These are phyloP conservation scores for Populus trichocarpa DNA, from an alignment of 441 rosid genomes.

Conservation along the genomic window DNA sequence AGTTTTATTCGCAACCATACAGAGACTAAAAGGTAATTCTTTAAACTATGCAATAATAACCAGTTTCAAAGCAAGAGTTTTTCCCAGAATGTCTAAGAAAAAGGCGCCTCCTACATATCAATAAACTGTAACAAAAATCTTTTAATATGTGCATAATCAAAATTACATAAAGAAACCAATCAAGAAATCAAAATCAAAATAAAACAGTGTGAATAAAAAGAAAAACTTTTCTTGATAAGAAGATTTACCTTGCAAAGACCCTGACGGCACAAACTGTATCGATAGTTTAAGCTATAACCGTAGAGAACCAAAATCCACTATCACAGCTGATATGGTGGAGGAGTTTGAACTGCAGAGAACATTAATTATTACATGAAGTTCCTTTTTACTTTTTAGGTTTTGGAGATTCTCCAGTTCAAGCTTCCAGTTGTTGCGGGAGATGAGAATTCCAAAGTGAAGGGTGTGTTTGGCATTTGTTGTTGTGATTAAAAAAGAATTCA, in stretches of 20 bases:
- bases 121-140: neutral
- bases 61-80: neutral
- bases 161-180: too few species aligned
- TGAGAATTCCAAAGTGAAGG: neutral
- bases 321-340: neutral
- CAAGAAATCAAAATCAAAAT: neutral
- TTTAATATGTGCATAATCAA: neutral
- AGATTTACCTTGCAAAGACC: conserved; percentile 3
- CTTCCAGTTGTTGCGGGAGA: neutral
- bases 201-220: neutral
- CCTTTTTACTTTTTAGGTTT: conserved; percentile 1
- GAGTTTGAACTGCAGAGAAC: neutral
- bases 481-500: too few species aligned
- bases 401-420: neutral
- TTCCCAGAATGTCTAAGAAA: neutral
- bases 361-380: neutral
- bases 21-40: neutral
- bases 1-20: neutral
- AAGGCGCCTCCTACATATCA: neutral
- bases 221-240: neutral
- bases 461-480: too few species aligned
- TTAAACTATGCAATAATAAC: neutral
- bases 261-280: neutral
- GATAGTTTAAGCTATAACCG: neutral
- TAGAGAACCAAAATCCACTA: neutral